Conservation (phyloP, 2,329 filamentous ascomycete species). For the Colletotrichum tropicicola region DNA sequence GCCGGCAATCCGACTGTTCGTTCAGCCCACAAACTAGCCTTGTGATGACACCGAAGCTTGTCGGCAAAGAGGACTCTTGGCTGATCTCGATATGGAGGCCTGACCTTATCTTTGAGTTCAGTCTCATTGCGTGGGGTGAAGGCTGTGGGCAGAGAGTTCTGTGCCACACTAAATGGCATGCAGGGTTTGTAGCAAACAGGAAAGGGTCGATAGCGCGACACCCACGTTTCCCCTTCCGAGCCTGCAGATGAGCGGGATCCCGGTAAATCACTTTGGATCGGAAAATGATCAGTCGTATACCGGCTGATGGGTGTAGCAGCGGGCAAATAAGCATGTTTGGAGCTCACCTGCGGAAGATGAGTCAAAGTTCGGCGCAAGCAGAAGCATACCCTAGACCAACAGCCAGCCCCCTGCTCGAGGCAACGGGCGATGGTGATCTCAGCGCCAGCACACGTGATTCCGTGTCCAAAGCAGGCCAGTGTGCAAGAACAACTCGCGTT, state of each 20-base stretch:
- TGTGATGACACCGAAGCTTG: no score
- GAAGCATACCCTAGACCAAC: not conserved
- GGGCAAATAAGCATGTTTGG: not conserved
- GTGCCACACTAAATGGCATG: not conserved
- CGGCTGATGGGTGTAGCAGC: not conserved
- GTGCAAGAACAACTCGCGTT: not conserved
- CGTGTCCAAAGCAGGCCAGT: not conserved
- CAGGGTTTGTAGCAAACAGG: not conserved
- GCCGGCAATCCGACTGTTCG: no score
- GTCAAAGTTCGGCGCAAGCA: not conserved
- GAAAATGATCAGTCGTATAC: not conserved
- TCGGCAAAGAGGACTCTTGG: no score
- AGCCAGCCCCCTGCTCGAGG: not conserved
- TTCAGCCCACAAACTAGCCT: no score
- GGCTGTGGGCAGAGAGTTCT: not conserved
- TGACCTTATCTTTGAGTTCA: no score
- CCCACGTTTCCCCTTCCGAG: not conserved
- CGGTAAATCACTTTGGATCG: not conserved
- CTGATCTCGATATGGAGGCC: no score
- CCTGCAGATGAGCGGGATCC: not conserved
- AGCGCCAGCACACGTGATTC: not conserved
- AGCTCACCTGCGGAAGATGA: not conserved
- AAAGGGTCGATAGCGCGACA: not conserved
- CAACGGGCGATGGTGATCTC: not conserved
- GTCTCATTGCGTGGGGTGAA: not conserved